Conservation (phyloP, 768 basidiomycete species). For the Mrakia hoshinonis region DNA sequence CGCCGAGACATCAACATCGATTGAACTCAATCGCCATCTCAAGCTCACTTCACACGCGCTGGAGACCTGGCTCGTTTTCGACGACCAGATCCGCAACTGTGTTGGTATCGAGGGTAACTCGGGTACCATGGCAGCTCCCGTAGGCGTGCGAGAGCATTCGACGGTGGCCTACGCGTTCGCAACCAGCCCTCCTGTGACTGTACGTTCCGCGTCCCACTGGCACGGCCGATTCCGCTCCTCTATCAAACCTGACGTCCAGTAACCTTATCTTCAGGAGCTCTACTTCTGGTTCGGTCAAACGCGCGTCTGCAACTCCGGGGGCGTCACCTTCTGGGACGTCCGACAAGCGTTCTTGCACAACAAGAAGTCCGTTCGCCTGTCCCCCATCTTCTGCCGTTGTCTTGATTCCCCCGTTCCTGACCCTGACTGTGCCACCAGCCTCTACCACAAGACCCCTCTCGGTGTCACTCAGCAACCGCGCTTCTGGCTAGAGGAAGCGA, state of each 20-base stretch:
- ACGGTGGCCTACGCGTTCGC: not conserved
- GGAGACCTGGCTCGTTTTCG: not conserved
- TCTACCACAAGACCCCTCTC: too few species aligned
- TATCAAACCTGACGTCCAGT: not conserved
- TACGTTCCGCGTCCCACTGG: not conserved
- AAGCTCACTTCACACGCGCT: not conserved
- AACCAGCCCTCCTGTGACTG: slow-evolving; percentile 6
- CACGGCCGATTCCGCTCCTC: not conserved
- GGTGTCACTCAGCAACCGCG: too few species aligned
- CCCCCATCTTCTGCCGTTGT: not conserved
- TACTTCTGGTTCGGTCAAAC: slow-evolving; percentile 12
- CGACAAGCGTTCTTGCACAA: slow-evolving; percentile 1
- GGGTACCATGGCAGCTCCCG: not conserved
- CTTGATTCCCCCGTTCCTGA: not conserved
- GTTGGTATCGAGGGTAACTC: not conserved
- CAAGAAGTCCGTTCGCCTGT: not conserved
- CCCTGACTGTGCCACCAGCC: not conserved
- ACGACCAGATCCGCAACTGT: not conserved
- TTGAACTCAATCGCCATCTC: not conserved
- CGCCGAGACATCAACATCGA: not conserved
- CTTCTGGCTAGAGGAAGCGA: too few species aligned
- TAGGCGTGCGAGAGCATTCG: not conserved
- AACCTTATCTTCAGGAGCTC: not conserved
- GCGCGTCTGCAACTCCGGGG: not conserved
- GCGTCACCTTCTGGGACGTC: slow-evolving; percentile 20